Evolutionary conservation across 371 early-diverging fungal genomes (phyloP), one percentile per base, ranked within the genome.

Genomic region (Mortierella sp.): DNA sequence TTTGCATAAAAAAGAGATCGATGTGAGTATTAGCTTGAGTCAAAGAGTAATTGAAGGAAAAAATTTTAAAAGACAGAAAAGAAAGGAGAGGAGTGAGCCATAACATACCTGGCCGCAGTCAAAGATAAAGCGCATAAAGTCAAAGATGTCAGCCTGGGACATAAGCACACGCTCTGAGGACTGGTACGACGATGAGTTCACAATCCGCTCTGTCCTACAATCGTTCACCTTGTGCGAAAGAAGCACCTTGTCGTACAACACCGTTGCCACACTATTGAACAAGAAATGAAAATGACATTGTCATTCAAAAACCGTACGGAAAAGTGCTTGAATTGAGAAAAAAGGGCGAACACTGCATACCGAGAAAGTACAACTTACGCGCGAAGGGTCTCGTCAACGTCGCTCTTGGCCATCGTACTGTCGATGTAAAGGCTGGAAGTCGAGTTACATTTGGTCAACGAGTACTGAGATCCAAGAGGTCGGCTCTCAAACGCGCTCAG

Each of bases 21-120:
- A 50, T 9, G 28, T 1, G 28, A 94, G 87, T 0, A 94, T 92
- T 52, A 96, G 94, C 44, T 95, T 93, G 0, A 92, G 94, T 79
- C 91, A 92, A 83, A 95, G 95, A 26, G 92, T 90, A 1, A 88
- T 90, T 14, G 95, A 88, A 42, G 79, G 73, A 70, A 75, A 78
- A 11, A 10, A n/a, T n/a, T n/a, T n/a, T 14, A 8, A 34, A 54
- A 24, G 71, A 48, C 34, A 63, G 47, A 75, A 77, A 31, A n/a
- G 19, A 45, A 42, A 31, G 24, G 38, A 26, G 31, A 31, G 1
- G 2, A 16, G 6, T 71, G 21, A 63, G 38, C 38, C 47, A 0
- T 26, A 5, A 42, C 60, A 26, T 91, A 91, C 92, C 83, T 89
- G 89, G 34, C 91, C 91, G 76, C 91, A 89, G 60, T 91, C 91